phyloP scores from a whole-genome alignment of 495 filamentous ascomycete species.

The Neurospora sp. region DNA sequence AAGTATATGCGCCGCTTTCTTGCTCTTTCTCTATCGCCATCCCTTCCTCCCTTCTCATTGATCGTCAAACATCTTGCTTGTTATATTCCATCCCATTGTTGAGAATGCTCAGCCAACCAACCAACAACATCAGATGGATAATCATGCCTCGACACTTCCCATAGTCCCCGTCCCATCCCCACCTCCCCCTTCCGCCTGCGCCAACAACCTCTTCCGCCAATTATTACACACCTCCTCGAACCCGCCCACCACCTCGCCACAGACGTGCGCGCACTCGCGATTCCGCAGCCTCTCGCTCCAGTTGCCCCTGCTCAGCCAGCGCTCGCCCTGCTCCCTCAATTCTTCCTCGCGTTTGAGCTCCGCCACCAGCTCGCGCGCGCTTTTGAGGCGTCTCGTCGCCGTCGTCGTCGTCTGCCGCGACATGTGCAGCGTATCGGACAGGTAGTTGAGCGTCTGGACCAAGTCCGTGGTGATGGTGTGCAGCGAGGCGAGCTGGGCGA shows the following conservation, averaged over 20 bases:
- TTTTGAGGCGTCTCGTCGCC: constrained; percentile 64
- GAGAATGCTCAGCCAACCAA: not conserved
- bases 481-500: constrained; percentile 48
- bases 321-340: constrained; percentile 63
- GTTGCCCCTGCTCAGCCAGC: constrained; percentile 68
- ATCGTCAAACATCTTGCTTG: not conserved
- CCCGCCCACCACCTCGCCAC: constrained; percentile 76
- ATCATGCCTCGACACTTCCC: not conserved
- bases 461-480: constrained; percentile 66
- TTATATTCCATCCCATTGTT: not conserved
- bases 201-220: constrained; percentile 41
- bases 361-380: constrained; percentile 66
- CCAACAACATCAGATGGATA: no score
- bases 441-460: constrained; percentile 64
- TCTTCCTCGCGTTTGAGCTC: constrained; percentile 79
- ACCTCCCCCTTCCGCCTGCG: constrained; percentile 27
- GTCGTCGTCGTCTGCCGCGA: constrained; percentile 74
- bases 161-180: not conserved
- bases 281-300: constrained; percentile 67
- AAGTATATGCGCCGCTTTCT: not conserved
- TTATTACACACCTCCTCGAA: constrained; percentile 77
- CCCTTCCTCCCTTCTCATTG: not conserved
- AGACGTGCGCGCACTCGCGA: constrained; percentile 69
- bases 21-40: not conserved
- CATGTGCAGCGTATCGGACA: constrained; percentile 93